phyloP scores from a whole-genome alignment of 805 yeast species.

The Myxozyma lipomycoides region DNA sequence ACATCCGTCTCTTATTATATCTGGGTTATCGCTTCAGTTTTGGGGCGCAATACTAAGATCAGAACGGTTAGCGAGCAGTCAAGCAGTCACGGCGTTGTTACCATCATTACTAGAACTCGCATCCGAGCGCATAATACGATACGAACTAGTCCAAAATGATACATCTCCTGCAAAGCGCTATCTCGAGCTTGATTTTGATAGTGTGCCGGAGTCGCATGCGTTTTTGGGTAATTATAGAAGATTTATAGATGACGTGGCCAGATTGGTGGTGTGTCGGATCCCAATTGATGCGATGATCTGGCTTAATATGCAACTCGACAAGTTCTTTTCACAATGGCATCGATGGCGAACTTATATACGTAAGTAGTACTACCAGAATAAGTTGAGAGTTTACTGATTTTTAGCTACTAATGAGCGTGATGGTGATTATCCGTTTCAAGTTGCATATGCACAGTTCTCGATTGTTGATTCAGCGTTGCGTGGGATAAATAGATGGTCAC shows the following conservation, averaged over 20 bases:
- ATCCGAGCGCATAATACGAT: constrained; percentile 73
- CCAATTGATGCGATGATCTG: constrained; percentile 79
- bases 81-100: constrained; percentile 49
- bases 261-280: constrained; percentile 79
- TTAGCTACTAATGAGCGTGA: constrained; percentile 26
- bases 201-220: constrained; percentile 69
- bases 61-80: constrained; percentile 52
- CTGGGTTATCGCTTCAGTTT: constrained; percentile 85
- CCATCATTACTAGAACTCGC: constrained; percentile 71
- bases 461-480: constrained; percentile 85
- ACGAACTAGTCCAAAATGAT: constrained; percentile 57
- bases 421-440: constrained; percentile 59
- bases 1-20: constrained; percentile 81
- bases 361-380: neutral
- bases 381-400: neutral
- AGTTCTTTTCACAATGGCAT: constrained; percentile 49
- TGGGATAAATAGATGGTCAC: constrained; percentile 92
- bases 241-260: constrained; percentile 82
- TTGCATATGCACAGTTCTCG: constrained; percentile 76
- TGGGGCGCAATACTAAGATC: constrained; percentile 89
- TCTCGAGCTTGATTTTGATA: constrained; percentile 83
- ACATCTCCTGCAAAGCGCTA: constrained; percentile 61
- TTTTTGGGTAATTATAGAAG: constrained; percentile 78
- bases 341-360: constrained; percentile 43
- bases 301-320: constrained; percentile 69